Evolutionary conservation across 257 asterid species (phyloP).

Genomic region (Nicotiana benthamiana): DNA sequence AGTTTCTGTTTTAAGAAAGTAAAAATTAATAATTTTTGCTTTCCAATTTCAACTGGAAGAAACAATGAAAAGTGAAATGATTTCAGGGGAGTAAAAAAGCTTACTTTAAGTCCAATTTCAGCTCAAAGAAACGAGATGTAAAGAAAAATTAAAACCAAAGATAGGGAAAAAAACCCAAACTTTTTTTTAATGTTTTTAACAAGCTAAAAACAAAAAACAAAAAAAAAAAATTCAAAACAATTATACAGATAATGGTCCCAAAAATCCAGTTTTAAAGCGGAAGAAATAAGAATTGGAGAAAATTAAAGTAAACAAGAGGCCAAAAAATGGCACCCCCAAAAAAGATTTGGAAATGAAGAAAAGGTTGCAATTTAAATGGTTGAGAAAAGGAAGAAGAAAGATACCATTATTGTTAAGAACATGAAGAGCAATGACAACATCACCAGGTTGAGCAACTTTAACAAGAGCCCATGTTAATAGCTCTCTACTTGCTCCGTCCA

Average conservation of each 20-base stretch:
- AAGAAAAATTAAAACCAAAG: not conserved
- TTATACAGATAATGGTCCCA: not conserved
- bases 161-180: not conserved
- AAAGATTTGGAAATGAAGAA: not conserved
- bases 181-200: not conserved
- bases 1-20: not conserved
- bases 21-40: not conserved
- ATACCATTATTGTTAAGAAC: conserved; percentile 67
- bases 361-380: not conserved
- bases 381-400: not conserved
- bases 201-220: no score
- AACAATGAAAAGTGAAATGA: not conserved
- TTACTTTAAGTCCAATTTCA: not conserved
- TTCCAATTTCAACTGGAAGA: not conserved
- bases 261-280: not conserved
- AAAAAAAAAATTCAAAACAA: not conserved
- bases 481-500: conserved; percentile 67
- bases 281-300: not conserved
- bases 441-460: conserved; percentile 87
- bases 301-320: not conserved
- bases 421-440: conserved; percentile 85
- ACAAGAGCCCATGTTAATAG: conserved; percentile 96
- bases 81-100: not conserved
- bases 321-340: not conserved
- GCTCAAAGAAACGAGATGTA: not conserved